Evolutionary conservation across 2,329 filamentous ascomycete genomes (phyloP).

Genomic region (Macrophomina phaseolina): DNA sequence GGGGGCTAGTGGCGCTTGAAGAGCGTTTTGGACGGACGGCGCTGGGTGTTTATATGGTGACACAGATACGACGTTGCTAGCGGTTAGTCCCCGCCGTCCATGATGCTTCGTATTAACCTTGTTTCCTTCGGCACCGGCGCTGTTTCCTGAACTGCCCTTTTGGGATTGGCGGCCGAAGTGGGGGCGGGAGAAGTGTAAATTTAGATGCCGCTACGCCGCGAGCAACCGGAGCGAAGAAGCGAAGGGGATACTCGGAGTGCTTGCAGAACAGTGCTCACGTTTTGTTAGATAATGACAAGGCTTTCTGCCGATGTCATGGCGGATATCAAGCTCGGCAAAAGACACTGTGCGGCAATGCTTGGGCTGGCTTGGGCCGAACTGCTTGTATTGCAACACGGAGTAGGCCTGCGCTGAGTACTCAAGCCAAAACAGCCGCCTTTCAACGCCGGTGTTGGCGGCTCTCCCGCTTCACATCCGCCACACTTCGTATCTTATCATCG

Average conservation of each 20-base stretch:
- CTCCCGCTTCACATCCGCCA: no score
- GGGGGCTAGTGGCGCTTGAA: neutral
- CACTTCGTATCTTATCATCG: no score
- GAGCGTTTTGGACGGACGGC: neutral
- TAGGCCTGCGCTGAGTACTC: neutral
- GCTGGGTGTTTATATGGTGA: conserved; percentile 7
- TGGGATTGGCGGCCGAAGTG: conserved; percentile 4
- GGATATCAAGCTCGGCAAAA: neutral
- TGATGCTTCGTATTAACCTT: conserved; percentile 13
- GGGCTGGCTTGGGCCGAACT: neutral
- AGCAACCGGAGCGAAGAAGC: neutral
- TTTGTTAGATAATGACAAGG: neutral
- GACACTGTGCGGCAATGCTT: neutral
- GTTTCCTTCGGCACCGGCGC: conserved; percentile 7
- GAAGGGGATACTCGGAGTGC: neutral
- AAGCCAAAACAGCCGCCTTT: conserved; percentile 11
- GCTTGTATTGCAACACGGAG: neutral
- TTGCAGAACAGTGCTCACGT: neutral
- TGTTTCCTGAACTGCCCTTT: neutral
- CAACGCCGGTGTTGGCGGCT: neutral
- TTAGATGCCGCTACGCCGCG: conserved; percentile 1
- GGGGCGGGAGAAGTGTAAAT: neutral
- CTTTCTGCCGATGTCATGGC: neutral
- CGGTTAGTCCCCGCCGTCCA: conserved; percentile 1
- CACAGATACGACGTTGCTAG: neutral